Conservation (phyloP, 2,329 filamentous ascomycete genomes). For the Fusarium sp. region DNA sequence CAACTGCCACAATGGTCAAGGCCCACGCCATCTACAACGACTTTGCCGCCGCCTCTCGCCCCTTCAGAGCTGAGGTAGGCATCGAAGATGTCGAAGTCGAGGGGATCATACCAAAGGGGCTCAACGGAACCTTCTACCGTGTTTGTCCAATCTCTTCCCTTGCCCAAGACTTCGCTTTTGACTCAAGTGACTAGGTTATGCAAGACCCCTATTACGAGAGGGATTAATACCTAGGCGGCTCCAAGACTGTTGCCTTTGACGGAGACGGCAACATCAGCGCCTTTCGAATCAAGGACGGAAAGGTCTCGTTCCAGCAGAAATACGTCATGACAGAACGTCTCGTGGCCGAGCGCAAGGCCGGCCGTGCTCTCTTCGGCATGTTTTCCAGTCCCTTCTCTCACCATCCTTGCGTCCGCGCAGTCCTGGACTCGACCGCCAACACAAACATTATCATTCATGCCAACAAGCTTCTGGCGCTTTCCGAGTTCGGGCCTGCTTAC, state of each 20-base stretch:
- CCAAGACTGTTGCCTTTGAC: constrained; percentile 4
- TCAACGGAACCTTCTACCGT: not conserved
- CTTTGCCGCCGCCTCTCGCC: not conserved
- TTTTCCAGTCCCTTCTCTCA: constrained; percentile 2
- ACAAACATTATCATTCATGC: constrained; percentile 7
- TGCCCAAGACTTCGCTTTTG: not conserved
- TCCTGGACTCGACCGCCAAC: not conserved
- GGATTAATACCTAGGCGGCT: not conserved
- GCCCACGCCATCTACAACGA: not conserved
- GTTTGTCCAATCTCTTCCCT: not conserved
- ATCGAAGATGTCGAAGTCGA: not conserved
- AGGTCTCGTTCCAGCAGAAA: not conserved
- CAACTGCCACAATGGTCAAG: not conserved
- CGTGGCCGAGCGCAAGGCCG: not conserved
- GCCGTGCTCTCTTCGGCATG: constrained; percentile 6
- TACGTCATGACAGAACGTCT: constrained; percentile 6
- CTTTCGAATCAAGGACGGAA: constrained; percentile 5
- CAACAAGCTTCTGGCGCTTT: not conserved
- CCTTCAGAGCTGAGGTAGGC: not conserved
- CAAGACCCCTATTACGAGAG: constrained; percentile 5
- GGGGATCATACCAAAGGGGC: not conserved
- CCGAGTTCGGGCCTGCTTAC: not conserved
- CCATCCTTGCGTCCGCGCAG: constrained; percentile 11
- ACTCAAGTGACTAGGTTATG: not conserved
- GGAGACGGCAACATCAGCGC: constrained; percentile 11